Base-by-base conservation (phyloP, 2,329 filamentous ascomycete species). In the Xenosphaeropsis pyriputrescens region DNA sequence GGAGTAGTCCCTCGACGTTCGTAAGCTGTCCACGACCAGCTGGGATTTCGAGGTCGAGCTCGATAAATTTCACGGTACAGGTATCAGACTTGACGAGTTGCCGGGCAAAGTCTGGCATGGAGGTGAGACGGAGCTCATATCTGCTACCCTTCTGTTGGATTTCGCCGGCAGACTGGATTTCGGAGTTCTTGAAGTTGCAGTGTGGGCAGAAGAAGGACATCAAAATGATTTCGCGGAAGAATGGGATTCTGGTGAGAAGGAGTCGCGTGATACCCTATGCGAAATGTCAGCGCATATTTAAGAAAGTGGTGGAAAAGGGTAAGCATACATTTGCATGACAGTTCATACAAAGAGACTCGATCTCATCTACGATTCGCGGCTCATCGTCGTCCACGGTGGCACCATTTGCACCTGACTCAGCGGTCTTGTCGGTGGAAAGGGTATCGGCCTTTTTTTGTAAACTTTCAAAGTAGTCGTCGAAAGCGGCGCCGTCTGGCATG, bases 201-300 rank as follows among this genome's bases (percentile, higher is more conserved):
- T 95, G 75, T 5, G 85, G 77, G 67, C 91, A 98, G 47, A 75
- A 73, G 60, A 98, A 98, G 44, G 89, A 96, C 79, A 95, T 94
- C 59, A 98, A 75, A 52, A 98, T 85, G 45, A 98, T 79, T 59
- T 98, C 89, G 63, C 86, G 85, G 68, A 98, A 98, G 69, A 85
- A 96, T 13, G 91, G 91, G 39, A 98, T 95, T 46, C 77, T 76
- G 13, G 93, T 93, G 39, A 98, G 75, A 32, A 98, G 75, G 16
- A 98, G 72, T 41, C 80, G 74, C 12, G 91, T 98, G 1, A 67
- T 73, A 51, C 91, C 91, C 83, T 93, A 43, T 5, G 12, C 2
- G 17, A 22, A 2, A 33, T 39, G 26, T 35, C 13, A 36, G 12
- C 32, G 26, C 9, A 26, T 26, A 26, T 26, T 26, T 26, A 26